Conservation (phyloP, 2,329 filamentous ascomycete genomes). For the Botrytis deweyae region DNA sequence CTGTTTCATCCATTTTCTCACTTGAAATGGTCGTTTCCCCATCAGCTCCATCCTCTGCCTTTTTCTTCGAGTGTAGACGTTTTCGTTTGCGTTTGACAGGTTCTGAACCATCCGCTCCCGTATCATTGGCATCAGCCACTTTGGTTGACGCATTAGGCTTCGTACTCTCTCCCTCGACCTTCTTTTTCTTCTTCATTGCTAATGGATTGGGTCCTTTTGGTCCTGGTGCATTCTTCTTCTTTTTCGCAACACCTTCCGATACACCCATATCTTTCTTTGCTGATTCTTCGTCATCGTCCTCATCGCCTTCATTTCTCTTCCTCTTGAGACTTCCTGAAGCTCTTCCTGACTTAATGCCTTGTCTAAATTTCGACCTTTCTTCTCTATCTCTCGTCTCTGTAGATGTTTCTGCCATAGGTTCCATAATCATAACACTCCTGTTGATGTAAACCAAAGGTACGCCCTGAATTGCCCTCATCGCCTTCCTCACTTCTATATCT, state of each 20-base stretch:
- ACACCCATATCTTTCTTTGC: slow-evolving; percentile 27
- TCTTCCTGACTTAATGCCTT: slow-evolving; percentile 58
- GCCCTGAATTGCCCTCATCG: slow-evolving; percentile 65
- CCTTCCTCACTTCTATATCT: slow-evolving; percentile 60
- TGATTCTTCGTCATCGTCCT: slow-evolving; percentile 35
- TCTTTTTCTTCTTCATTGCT: slow-evolving; percentile 68
- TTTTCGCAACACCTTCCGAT: slow-evolving; percentile 39
- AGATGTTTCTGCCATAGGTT: slow-evolving; percentile 71
- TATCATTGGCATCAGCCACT: slow-evolving; percentile 33
- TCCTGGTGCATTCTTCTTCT: slow-evolving; percentile 59
- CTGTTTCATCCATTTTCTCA: slow-evolving; percentile 13
- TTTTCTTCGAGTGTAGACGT: slow-evolving; percentile 37
- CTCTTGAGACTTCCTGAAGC: slow-evolving; percentile 43
- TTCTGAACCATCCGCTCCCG: slow-evolving; percentile 29
- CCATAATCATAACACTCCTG: slow-evolving; percentile 75
- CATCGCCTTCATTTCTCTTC: slow-evolving; percentile 39
- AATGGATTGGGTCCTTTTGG: slow-evolving; percentile 71
- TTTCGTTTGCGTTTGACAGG: slow-evolving; percentile 42
- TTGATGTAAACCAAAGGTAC: slow-evolving; percentile 78
- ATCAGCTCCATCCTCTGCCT: slow-evolving; percentile 20
- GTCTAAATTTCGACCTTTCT: slow-evolving; percentile 72
- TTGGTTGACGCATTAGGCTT: slow-evolving; percentile 32
- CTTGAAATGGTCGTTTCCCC: slow-evolving; percentile 17
- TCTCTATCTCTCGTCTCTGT: slow-evolving; percentile 62
- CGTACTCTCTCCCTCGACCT: slow-evolving; percentile 26